Evolutionary conservation across 768 basidiomycete species (phyloP), one percentile per base, ranked within the genome.

Genomic region (Rhodotorula sphaerocarpa): DNA sequence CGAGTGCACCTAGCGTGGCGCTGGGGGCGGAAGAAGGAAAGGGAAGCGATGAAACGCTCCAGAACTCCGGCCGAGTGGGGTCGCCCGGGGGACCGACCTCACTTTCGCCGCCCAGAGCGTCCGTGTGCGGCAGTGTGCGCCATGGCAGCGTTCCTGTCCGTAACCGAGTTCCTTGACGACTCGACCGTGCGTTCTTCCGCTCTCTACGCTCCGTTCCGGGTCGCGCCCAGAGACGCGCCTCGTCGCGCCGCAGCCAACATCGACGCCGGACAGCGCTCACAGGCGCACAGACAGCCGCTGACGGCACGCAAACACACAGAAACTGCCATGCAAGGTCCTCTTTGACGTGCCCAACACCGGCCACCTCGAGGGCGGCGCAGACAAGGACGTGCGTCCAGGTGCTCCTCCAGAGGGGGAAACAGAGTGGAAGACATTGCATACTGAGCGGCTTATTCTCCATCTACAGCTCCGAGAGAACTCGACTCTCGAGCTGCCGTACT

Each of bases 401-500:
- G n/a, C n/a, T n/a, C n/a, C n/a, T n/a, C n/a, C n/a, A n/a, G n/a
- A n/a, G n/a, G n/a, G n/a, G n/a, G n/a, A n/a, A n/a, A n/a, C n/a
- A n/a, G n/a, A n/a, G n/a, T n/a, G n/a, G n/a, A n/a, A n/a, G n/a
- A n/a, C n/a, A n/a, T n/a, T n/a, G n/a, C n/a, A n/a, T n/a, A n/a
- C n/a, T n/a, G n/a, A n/a, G n/a, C n/a, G n/a, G n/a, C n/a, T n/a
- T n/a, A n/a, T n/a, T n/a, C 18, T 1, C 47, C 15, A 27, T 20
- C 7, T 10, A 21, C 69, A 73, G 72, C 57, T 73, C 28, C 57
- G 51, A 39, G 44, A 54, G 15, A 61, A 63, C 5, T 60, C 68
- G 5, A 59, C 60, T 5, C 52, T 73, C 46, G 72, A 71, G 42
- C 57, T 73, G 33, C 72, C 72, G 1, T 73, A 51, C 65, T 73